Percentiles rank a stretch among this genome's conserved stretches.
phyloP scores from a whole-genome alignment of 495 filamentous ascomycete species.

The Xylaria telfairii region DNA sequence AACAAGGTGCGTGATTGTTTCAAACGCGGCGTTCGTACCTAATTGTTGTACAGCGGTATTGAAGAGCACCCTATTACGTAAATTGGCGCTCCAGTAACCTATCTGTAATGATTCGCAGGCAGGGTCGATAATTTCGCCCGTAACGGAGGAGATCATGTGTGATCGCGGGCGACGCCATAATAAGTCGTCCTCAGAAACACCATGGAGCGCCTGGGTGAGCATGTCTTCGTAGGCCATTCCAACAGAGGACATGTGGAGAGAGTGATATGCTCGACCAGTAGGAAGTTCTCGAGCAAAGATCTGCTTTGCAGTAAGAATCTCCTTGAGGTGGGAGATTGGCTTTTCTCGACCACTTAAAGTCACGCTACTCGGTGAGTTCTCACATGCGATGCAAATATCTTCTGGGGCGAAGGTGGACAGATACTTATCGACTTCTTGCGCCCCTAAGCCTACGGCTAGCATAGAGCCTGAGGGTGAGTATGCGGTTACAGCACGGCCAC shows the following conservation, averaged over 20 bases:
- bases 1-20: slow-evolving; percentile 32
- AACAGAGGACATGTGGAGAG: slow-evolving; percentile 52
- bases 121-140: slow-evolving; percentile 26
- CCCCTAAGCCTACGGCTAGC: slow-evolving; percentile 32
- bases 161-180: slow-evolving; percentile 30
- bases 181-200: slow-evolving; percentile 28
- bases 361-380: slow-evolving; percentile 50
- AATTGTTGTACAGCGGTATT: slow-evolving; percentile 41
- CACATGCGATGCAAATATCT: slow-evolving; percentile 47
- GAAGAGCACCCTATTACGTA: slow-evolving; percentile 55
- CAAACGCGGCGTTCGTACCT: slow-evolving; percentile 20
- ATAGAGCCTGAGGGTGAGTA: slow-evolving; percentile 48
- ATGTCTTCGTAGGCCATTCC: slow-evolving; percentile 43
- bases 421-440: slow-evolving; percentile 43
- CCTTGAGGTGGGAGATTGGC: slow-evolving; percentile 39
- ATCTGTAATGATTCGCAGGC: slow-evolving; percentile 1
- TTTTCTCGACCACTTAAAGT: slow-evolving; percentile 52
- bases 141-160: slow-evolving; percentile 46
- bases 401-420: slow-evolving; percentile 27
- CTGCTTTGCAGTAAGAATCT: slow-evolving; percentile 34
- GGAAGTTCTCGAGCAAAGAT: slow-evolving; percentile 49
- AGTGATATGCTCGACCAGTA: slow-evolving; percentile 59
- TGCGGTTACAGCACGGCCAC: slow-evolving; percentile 33
- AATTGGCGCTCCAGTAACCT: slow-evolving; percentile 54
- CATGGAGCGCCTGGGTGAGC: slow-evolving; percentile 25